Evolutionary conservation across 2,329 filamentous ascomycete species (phyloP), one percentile per base, ranked within the genome.

Genomic region (Dothideomycetes sp.): DNA sequence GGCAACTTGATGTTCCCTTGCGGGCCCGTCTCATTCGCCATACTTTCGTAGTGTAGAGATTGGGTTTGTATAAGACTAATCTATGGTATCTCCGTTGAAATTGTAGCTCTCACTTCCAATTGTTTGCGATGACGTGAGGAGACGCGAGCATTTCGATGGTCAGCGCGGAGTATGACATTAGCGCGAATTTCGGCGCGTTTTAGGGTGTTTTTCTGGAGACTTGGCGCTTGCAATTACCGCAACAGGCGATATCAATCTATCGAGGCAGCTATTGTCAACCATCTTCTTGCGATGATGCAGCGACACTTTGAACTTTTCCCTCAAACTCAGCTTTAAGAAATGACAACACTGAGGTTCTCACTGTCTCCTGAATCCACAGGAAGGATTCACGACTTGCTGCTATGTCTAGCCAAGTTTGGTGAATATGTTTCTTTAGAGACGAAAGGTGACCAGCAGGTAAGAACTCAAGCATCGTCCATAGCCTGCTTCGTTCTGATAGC

Each of bases 381-480:
- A 5, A 75, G 74, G 36, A 66, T 89, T 33, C 80, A 85, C 50
- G 84, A 88, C 58, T 72, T 78, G 17, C 71, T 89, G 41, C 68
- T 77, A 16, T 89, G 84, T 57, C 69, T 89, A 18, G 74, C 75
- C 53, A 86, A 85, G 59, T 88, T 89, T 63, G 83, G 79, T 56
- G 84, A 89, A 50, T 75, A 81, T 34, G 82, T 89, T 15, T 82
- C 77, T 18, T 68, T 89, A 31, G 84, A 88, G 58, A 80, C 81
- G 24, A 71, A 73, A 49, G 74, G 70, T 46, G 79, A 85, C 51
- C 75, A 27, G 22, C 22, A 73, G 56, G 81, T 82, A 60, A 7
- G 22, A 27, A 7, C 22, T 27, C 7, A 7, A 7, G 22, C 12
- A 27, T 27, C 22, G 22, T 27, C n/a, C n/a, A n/a, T n/a, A n/a